A percentile compares a stretch with the other conserved stretches of the same genome.
These are phyloP conservation scores for Astragalus glycyphyllos DNA, from an alignment of 306 rosid species.

Conservation along the genomic window DNA sequence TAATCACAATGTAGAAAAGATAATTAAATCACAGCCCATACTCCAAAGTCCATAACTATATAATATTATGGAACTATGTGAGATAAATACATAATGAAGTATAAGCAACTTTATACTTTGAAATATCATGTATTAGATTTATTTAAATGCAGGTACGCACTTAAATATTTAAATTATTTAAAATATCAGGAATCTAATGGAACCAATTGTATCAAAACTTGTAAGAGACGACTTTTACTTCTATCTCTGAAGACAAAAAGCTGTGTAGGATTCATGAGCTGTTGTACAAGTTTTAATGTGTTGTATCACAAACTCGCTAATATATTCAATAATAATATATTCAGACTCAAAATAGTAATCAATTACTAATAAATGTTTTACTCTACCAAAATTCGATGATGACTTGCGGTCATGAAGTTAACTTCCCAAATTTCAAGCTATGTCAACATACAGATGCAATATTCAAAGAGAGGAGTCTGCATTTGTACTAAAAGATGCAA, in stretches of 20 bases:
- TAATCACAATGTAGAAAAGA: slow-evolving; percentile 13
- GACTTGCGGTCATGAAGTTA: slow-evolving; percentile 11
- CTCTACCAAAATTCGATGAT: slow-evolving; percentile 19
- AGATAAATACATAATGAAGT: background rate
- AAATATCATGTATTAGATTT: background rate
- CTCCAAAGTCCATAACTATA: slow-evolving; percentile 2
- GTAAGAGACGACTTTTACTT: background rate
- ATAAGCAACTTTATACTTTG: background rate
- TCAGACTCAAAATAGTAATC: background rate
- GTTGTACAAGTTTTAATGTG: slow-evolving; percentile 17
- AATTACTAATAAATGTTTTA: slow-evolving; percentile 15
- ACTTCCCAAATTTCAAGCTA: slow-evolving; percentile 24
- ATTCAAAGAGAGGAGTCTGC: slow-evolving; percentile 4
- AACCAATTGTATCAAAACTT: slow-evolving; percentile 12
- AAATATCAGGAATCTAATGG: background rate
- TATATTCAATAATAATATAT: slow-evolving; percentile 3
- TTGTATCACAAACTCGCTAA: background rate
- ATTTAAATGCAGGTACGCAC: background rate
- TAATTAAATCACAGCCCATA: background rate
- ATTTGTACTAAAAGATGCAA: slow-evolving; percentile 16
- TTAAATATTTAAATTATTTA: background rate
- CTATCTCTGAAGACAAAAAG: background rate
- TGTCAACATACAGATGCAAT: slow-evolving; percentile 13
- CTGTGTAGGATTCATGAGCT: slow-evolving; percentile 13
- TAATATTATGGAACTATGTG: background rate